phyloP scores from a whole-genome alignment of 257 asterid genomes.

The Fraxinus anomala region DNA sequence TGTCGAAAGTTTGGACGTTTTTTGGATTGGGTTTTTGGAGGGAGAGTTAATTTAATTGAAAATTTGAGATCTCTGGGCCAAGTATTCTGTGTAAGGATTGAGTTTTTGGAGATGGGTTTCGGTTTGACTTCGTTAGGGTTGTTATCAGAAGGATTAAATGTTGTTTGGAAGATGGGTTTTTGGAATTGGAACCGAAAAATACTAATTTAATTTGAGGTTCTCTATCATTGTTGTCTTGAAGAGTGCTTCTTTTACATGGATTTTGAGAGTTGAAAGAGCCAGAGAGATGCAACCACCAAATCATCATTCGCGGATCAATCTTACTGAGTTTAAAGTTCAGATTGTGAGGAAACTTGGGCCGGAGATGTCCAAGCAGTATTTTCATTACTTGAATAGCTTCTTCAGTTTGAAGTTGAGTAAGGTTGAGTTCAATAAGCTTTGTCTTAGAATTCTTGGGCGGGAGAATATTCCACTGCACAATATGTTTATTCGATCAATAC shows the following conservation, averaged over 20 bases:
- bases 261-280: conserved; percentile 41
- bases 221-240: conserved; percentile 35
- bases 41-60: conserved; percentile 62
- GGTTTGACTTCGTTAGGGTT: conserved; percentile 40
- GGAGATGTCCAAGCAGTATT: conserved; percentile 76
- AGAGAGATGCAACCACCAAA: conserved; percentile 74
- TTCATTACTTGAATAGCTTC: conserved; percentile 66
- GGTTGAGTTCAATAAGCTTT: conserved; percentile 73
- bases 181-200: conserved; percentile 50
- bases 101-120: conserved; percentile 51
- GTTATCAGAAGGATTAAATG: conserved; percentile 41
- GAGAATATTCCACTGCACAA: conserved; percentile 85
- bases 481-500: conserved; percentile 68
- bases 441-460: conserved; percentile 65
- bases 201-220: conserved; percentile 46
- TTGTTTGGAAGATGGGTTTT: conserved; percentile 50
- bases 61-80: conserved; percentile 56
- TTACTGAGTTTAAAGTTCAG: conserved; percentile 71
- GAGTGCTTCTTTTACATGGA: conserved; percentile 46
- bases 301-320: conserved; percentile 78
- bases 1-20: conserved; percentile 38
- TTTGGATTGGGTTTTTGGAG: conserved; percentile 60
- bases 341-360: conserved; percentile 75
- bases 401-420: conserved; percentile 72
- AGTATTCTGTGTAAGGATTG: conserved; percentile 30